Base-by-base conservation (phyloP, 2,329 filamentous ascomycete genomes). In the Calonectria ilicicola region DNA sequence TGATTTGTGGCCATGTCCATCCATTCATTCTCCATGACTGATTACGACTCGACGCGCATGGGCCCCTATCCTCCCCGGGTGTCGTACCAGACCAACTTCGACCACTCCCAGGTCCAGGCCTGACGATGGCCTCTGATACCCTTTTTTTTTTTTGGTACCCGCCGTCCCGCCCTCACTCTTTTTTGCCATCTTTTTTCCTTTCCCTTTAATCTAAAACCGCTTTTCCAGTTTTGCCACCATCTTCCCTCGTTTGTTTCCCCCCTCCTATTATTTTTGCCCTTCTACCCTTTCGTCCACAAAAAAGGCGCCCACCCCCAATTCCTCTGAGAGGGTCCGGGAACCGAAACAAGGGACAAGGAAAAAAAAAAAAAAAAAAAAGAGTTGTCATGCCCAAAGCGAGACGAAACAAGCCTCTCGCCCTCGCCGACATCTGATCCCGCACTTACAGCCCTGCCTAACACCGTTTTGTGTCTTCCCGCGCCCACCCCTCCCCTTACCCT, bases 121-220 rank as follows among this genome's bases (percentile, higher is more conserved):
- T 70, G 51, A 49, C 65, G 69, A 71, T 71, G 69, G 69, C 69
- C n/a, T 68, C 66, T 63, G 53, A 49, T 63, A 21, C 66, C 23
- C 42, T n/a, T n/a, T n/a, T n/a, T 62, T 62, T 42, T 42, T n/a
- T n/a, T n/a, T n/a, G n/a, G n/a, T 44, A 27, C n/a, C 35, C 35
- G 21, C 58, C 58, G 14, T 17, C 15, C n/a, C 26, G n/a, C 35
- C 26, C 35, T 44, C n/a, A 26, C 38, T 21, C 42, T 21, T n/a
- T 26, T 29, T 17, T 62, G 38, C 17, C 29, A 35, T 62, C 26
- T 5, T 40, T 12, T n/a, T 44, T 21, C n/a, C 19, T 62, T 27
- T 4, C 7, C 19, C 17, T 32, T 53, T 53, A 29, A n/a, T 32
- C 17, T 38, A 35, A 56, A 56, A 32, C 51, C 51, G 21, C 51